Evolutionary conservation across 257 asterid species (phyloP), one percentile per base, ranked within the genome.

Genomic region (Craterostigma plantagineum): DNA sequence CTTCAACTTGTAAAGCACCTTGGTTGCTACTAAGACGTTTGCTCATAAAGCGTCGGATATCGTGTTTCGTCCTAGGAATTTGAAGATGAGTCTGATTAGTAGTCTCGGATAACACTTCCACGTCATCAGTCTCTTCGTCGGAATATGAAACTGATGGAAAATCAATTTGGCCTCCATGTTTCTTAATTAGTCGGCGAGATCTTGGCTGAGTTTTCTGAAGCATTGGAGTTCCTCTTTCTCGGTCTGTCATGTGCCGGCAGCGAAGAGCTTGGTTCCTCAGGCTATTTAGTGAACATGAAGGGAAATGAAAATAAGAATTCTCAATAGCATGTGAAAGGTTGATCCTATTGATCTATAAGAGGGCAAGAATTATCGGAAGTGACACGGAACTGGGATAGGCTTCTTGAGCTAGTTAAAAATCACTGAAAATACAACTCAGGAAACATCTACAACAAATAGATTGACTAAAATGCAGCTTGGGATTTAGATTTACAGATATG

Each of bases 181-280:
- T 78, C 59, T 75, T 79, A 52, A 65, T 81, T 57, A 75, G 66
- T 61, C 73, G 66, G 51, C 66, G 72, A 45, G 71, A 50, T 58
- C 55, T 72, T 46, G 48, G 14, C 51, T 46, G 67, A 48, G 57
- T 37, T 50, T n/a, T 55, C 66, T 51, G 62, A 49, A 23, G 61
- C 40, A 51, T 45, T 52, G 33, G 62, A 40, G 48, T 49, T 59
- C 50, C 75, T 42, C 46, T 68, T 87, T 57, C 49, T 57, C 74
- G 14, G 68, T 52, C 64, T 52, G 43, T 46, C 33, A 56, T 43
- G 15, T 16, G 54, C 45, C 36, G 49, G 62, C 37, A 11, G 57
- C 18, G 68, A 60, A 33, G 63, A 49, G 63, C 63, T 51, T 17
- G 61, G 63, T 58, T 63, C 68, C 45, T 55, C 60, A 9, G 41